phyloP scores from a whole-genome alignment of 345 rosid species.

The sweet orange (Citrus sinensis) region DVS_A1.0 CM039163.1:22308001-22308500 shows the following conservation, averaged over 20 bases:
- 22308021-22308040: slow-evolving; percentile 24
- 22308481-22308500: slow-evolving; percentile 38
- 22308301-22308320: slow-evolving; percentile 31
- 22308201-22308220: slow-evolving; percentile 11
- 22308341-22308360: slow-evolving; percentile 53
- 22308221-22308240: slow-evolving; percentile 29
- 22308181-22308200: slow-evolving; percentile 32
- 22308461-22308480: slow-evolving; percentile 23
- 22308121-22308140: slow-evolving; percentile 26
- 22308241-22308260: slow-evolving; percentile 23
- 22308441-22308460: slow-evolving; percentile 37
- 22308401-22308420: slow-evolving; percentile 46
- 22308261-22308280: slow-evolving; percentile 22
- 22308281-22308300: slow-evolving; percentile 8
- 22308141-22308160: slow-evolving; percentile 10
- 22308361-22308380: slow-evolving; percentile 88
- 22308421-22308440: slow-evolving; percentile 35
- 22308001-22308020: slow-evolving; percentile 37
- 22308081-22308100: slow-evolving; percentile 17
- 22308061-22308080: slow-evolving; percentile 31
- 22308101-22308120: slow-evolving; percentile 17
- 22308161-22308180: slow-evolving; percentile 26
- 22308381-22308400: slow-evolving; percentile 74
- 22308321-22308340: slow-evolving; percentile 23
- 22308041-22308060: slow-evolving; percentile 7